Evolutionary conservation across 148 eudicot genomes (phyloP), one percentile per base, ranked within the genome.

Genomic region (Polygonum aviculare): DNA sequence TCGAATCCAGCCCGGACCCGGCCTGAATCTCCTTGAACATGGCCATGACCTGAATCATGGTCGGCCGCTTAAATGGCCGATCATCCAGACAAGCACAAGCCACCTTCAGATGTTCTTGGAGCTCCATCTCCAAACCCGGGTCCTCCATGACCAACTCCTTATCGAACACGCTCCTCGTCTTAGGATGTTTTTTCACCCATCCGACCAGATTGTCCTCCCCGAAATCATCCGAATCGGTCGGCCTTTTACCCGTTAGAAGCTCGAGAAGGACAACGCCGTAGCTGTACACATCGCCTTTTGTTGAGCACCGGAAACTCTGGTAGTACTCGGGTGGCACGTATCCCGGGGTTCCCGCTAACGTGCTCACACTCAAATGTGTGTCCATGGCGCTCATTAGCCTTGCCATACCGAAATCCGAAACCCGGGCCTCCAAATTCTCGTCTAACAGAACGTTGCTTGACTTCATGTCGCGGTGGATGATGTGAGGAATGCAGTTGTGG

Each of bases 41-140:
- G 0, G 99, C 96, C 97, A 95, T 84, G n/a, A 95, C 99, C 83
- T 95, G 96, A 18, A 95, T 90, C 96, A 95, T 95, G 2, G 94
- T 92, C 1, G 99, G 99, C 0, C 99, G 84, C 40, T 78, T 83
- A 81, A 78, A 88, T 4, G 91, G 90, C 49, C 97, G 86, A 51
- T 95, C 99, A 36, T 95, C 96, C 59, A 95, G 83, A 81, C 97
- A 95, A 18, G 91, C 89, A 72, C 87, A 85, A 4, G 99, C 99
- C 1, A 95, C 96, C 52, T 86, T 86, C 36, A 92, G 75, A 57
- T 92, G 90, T 35, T 93, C 84, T 31, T 89, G 75, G 39, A 95
- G 93, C 85, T 94, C 98, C 0, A 92, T 78, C 60, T 87, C 89
- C 36, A 92, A 54, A 41, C 81, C 80, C 0, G 92, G 88, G 69